Evolutionary conservation across 306 rosid genomes (phyloP), one percentile per base, ranked within the genome.

Genomic region (Quillaja saponaria): DNA sequence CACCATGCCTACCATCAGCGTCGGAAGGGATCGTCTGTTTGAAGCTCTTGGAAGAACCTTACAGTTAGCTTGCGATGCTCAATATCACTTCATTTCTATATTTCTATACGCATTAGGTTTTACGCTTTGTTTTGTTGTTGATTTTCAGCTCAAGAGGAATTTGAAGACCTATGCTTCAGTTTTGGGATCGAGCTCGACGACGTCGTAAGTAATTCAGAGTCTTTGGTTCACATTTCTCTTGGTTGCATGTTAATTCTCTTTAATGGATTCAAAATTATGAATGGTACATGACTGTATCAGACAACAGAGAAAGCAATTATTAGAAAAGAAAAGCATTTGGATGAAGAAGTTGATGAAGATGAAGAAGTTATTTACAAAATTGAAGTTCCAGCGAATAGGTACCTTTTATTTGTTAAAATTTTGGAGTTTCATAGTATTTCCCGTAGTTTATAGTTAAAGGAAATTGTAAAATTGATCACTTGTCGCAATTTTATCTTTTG

Each of bases 171-270:
- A 6, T 91, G 97, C 80, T 91, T 91, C 86, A 69, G 84, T 34
- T 91, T 88, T 33, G 97, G 97, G 13, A 88, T 91, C 54, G 96
- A 91, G 79, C 96, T 91, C 1, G 97, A 91, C 18, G 97, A 91
- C 44, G 95, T 91, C 3, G 97, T 91, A 77, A 74, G 95, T 3
- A 14, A 16, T 78, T 55, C 11, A 0, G 51, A 3, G 15, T 55
- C 37, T 33, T 38, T n/a, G n/a, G n/a, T n/a, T n/a, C n/a, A n/a
- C n/a, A n/a, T n/a, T n/a, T n/a, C n/a, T n/a, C n/a, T n/a, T n/a
- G n/a, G n/a, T n/a, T n/a, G n/a, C n/a, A n/a, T n/a, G n/a, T n/a
- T n/a, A n/a, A n/a, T n/a, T n/a, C n/a, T n/a, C n/a, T n/a, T n/a
- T n/a, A n/a, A n/a, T n/a, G n/a, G n/a, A n/a, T n/a, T n/a, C n/a